Conservation (phyloP, 192 early-diverging fungal species). For the Thoreauomyces humboldtii region DNA sequence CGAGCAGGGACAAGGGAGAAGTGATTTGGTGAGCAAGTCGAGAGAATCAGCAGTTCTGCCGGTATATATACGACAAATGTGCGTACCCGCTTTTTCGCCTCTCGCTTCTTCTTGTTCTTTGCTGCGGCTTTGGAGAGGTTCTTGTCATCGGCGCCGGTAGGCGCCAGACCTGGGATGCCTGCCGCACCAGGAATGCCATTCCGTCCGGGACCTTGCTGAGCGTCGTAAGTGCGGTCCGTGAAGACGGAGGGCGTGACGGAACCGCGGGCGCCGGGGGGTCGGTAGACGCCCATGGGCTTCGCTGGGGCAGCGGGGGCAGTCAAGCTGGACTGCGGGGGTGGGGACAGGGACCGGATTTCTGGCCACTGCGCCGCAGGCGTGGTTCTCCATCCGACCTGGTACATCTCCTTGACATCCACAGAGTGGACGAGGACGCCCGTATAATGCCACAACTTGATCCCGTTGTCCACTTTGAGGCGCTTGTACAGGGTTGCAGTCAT, state of each 20-base stretch:
- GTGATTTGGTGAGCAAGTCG: too few species aligned
- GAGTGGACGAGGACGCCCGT: constrained; percentile 77
- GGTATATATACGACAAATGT: too few species aligned
- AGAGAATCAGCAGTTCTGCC: too few species aligned
- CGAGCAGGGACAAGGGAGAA: too few species aligned
- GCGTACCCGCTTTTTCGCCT: constrained; percentile 56
- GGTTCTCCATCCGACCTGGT: constrained; percentile 63
- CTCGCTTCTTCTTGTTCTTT: constrained; percentile 75
- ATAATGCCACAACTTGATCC: constrained; percentile 96
- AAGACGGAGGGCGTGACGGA: constrained; percentile 37
- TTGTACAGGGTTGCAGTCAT: constrained; percentile 91
- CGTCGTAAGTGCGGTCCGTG: constrained; percentile 10
- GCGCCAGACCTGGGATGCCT: background rate
- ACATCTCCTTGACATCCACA: constrained; percentile 81
- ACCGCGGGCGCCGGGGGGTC: constrained; percentile 50
- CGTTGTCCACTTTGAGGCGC: constrained; percentile 96
- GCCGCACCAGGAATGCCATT: background rate
- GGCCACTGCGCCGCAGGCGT: constrained; percentile 57
- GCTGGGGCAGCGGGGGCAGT: constrained; percentile 21
- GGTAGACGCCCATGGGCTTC: constrained; percentile 49
- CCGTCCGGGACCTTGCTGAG: background rate
- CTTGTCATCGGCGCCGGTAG: constrained; percentile 14
- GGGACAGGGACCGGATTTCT: constrained; percentile 73
- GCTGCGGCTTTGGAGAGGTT: constrained; percentile 51
- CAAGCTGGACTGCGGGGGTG: constrained; percentile 57